Base-by-base conservation (phyloP, 495 filamentous ascomycete genomes). In the Annulohypoxylon nitens region DNA sequence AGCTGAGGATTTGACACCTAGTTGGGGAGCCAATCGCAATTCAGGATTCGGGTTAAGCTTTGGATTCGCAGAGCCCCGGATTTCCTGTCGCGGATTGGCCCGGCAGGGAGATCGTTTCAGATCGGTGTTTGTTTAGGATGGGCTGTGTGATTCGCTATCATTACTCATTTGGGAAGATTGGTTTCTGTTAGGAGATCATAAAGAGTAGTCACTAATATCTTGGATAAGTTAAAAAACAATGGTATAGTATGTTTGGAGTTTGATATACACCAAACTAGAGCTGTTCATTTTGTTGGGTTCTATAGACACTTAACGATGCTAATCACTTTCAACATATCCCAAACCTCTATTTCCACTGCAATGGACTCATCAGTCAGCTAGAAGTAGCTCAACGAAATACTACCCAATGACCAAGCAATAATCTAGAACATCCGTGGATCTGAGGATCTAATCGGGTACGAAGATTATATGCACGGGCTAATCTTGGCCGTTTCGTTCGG, bases 11-110 rank as follows among this genome's bases (percentile, higher is more conserved):
- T 64, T 61, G 73, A 75, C 64, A 48, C 73, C 23, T 54, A 9
- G 53, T 65, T 71, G 64, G 47, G 37, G 69, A 65, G 60, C 73
- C 73, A 75, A 75, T 75, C 73, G 73, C 73, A 75, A 57, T 61
- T 34, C 0, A 71, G 58, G 9, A 51, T 59, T 67, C 25, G 37
- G 45, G 45, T 54, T 65, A 61, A 60, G 45, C 60, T 63, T 48
- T 55, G 23, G 60, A 64, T 47, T 55, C 11, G 48, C 57, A 37
- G 36, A 34, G 59, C 47, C 59, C 64, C 18, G 20, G 41, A 18
- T 64, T 39, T 30, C 30, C 33, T 16, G 30, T 10, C 9, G 58
- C 58, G 33, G 69, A 67, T 67, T 70, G 66, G 66, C 20, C 61
- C 37, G 64, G 23, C 11, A 53, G 16, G 61, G 58, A 64, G 34